Base-by-base conservation (phyloP, 2,329 filamentous ascomycete species). In the Bipolaris bicolor region DNA sequence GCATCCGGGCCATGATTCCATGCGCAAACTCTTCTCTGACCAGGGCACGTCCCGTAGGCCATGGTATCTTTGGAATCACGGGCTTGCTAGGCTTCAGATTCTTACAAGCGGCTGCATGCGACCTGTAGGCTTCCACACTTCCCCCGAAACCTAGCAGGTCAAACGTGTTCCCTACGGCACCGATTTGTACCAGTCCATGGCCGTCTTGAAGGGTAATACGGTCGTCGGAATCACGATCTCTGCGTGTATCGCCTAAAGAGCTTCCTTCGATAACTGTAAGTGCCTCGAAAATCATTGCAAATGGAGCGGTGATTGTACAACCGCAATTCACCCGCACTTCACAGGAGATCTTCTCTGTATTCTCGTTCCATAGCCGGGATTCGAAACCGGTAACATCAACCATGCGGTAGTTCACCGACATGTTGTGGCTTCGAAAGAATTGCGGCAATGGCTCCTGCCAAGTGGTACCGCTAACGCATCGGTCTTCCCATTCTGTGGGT, bases 1-100 rank as follows among this genome's bases (percentile, higher is more conserved):
- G 48, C 58, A 59, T 54, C 18, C 48, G 33, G 18, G 44, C 45
- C 24, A 39, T 48, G 20, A 63, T 31, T 1, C 73, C 57, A 50
- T 73, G 69, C 7, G 26, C 59, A 55, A 70, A 73, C 20, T 68
- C 65, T 18, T 68, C 66, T 11, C 58, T 62, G 15, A 74, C 62
- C 36, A 74, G 37, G 7, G 65, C 69, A 20, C 70, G 55, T 16
- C 53, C 53, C n/a, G 10, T 24, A 5, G 53, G 53, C 53, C 53
- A 56, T 41, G 26, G 22, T 5, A 13, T n/a, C 16, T 40, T 51
- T 7, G 53, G 34, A 15, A 36, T 5, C 3, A 47, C 15, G 13
- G 53, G 22, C 20, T 36, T 47, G 15, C 18, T 22, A n/a, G 20
- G 15, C 41, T 48, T 56, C 6, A 15, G 15, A 34, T 20, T 46